Conservation (phyloP, 495 filamentous ascomycete species). For the Letharia lupina region DNA sequence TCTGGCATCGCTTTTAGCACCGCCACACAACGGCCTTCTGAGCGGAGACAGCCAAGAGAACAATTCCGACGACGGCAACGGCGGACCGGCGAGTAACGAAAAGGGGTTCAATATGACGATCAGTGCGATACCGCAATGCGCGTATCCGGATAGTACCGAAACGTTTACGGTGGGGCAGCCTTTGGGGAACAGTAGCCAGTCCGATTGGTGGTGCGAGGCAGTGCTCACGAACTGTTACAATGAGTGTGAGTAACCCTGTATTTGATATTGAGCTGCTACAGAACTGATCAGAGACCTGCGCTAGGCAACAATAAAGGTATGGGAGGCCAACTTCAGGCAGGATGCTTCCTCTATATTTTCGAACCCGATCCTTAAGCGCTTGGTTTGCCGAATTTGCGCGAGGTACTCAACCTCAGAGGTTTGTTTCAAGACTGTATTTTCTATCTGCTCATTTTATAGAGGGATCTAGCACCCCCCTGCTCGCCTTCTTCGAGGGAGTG, state of each 20-base stretch:
- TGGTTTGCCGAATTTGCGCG: not conserved
- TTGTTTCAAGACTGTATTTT: not conserved
- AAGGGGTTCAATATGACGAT: not conserved
- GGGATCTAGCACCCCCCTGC: not conserved
- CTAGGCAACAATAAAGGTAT: not conserved
- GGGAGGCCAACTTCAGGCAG: slow-evolving; percentile 1
- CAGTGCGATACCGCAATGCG: not conserved
- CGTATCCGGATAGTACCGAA: not conserved
- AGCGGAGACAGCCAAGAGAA: not conserved
- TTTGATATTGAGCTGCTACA: not conserved
- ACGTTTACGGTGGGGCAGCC: not conserved
- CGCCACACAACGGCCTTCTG: not conserved
- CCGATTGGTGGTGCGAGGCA: not conserved
- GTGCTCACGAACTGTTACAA: not conserved
- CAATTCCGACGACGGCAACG: not conserved
- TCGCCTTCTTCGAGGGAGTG: too few relatives aligned
- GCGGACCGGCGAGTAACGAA: not conserved
- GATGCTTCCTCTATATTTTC: slow-evolving; percentile 1
- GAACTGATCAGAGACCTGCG: not conserved
- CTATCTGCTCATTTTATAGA: not conserved
- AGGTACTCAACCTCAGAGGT: not conserved
- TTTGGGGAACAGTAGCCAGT: not conserved
- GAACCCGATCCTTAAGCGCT: slow-evolving; percentile 2
- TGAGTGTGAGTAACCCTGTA: not conserved
- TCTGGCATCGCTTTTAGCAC: not conserved